Percentiles rank a stretch among this genome's conserved stretches.
phyloP scores from a whole-genome alignment of 129 eudicot species.

The Flaveria bidentis region DNA sequence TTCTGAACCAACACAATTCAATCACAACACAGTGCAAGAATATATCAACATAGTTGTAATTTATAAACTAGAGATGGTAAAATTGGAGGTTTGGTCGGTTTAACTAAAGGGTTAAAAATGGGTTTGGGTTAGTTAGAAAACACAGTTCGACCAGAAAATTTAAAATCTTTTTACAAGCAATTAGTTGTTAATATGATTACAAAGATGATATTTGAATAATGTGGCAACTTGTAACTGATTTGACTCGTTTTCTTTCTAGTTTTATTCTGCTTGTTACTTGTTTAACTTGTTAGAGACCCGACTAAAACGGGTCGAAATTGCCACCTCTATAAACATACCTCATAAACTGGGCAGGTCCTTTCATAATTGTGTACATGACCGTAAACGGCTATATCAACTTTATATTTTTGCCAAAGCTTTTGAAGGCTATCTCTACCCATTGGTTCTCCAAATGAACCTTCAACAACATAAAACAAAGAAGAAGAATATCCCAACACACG shows the following conservation, averaged over 20 bases:
- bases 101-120: too few relatives aligned
- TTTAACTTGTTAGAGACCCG: not conserved
- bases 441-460: constrained; percentile 74
- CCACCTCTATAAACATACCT: constrained; percentile 45
- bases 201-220: too few relatives aligned
- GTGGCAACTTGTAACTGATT: not conserved
- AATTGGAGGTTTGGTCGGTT: too few relatives aligned
- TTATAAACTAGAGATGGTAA: not conserved
- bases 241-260: not conserved
- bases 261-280: too few relatives aligned
- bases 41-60: not conserved
- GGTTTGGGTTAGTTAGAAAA: too few relatives aligned
- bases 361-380: constrained; percentile 87
- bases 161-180: too few relatives aligned
- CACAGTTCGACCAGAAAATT: too few relatives aligned
- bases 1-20: constrained; percentile 47
- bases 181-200: too few relatives aligned
- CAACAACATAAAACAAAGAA: constrained; percentile 39
- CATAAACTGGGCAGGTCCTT: constrained; percentile 68
- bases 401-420: constrained; percentile 76
- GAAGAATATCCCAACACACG: constrained; percentile 76
- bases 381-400: constrained; percentile 72
- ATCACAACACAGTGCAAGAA: not conserved
- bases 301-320: not conserved
- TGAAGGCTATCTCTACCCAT: constrained; percentile 76